Base-by-base conservation (phyloP, 768 basidiomycete genomes). In the Psilocybe sp. region DNA sequence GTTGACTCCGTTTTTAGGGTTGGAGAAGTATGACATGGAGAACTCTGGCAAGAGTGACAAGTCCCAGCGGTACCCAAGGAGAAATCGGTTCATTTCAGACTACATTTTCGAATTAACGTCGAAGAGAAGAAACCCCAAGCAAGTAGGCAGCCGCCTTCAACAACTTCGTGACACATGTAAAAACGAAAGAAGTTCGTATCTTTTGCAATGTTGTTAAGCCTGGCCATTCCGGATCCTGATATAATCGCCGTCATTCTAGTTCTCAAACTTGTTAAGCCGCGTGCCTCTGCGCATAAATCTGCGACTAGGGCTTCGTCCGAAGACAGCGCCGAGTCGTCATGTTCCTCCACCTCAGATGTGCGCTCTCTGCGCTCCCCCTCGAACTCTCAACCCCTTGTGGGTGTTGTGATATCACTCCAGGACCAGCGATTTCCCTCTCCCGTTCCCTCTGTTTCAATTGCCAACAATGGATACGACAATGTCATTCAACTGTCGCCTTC, bases 11-110 rank as follows among this genome's bases (percentile, higher is more conserved):
- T 34, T 20, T 28, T 20, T 36, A 89, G 87, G 82, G 13, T 76
- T 81, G 49, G 80, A 79, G 63, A 77, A 74, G 38, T 89, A 89
- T 59, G 75, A 78, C 42, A 84, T 83, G 23, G 79, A 81, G 14
- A 52, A 46, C 31, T 45, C 55, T 52, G 80, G 85, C 55, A 73
- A 82, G 58, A 78, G 82, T 58, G 81, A 81, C 45, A 74, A 80
- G 50, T 73, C 79, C 28, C 75, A 28, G 23, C 79, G 87, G 47
- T 88, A 84, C 62, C 87, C 88, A 37, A 81, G 84, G 76, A 78
- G 87, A 48, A 90, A 89, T 66, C 78, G 82, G 38, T 89, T 87
- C 69, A 84, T 89, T 51, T 86, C 87, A 48, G 83, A 89, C 51
- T 82, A 84, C 62, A 88, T 90, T 58, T 80, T 73, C 60, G 71